Base-by-base conservation (phyloP, 2,329 filamentous ascomycete species). In the Incumbomyces lentus region DNA sequence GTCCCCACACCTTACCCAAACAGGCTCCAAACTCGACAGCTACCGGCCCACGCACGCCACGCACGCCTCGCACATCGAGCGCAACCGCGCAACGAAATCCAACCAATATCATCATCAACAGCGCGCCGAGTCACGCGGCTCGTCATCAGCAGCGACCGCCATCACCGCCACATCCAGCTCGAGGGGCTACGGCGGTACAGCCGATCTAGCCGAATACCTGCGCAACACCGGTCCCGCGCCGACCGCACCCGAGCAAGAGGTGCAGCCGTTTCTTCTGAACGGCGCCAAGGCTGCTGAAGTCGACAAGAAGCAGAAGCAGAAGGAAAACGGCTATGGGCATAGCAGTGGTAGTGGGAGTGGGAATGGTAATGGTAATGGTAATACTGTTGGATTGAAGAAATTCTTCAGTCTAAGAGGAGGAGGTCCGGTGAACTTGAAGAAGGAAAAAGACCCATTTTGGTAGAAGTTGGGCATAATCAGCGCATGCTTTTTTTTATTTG, bases 181-280 rank as follows among this genome's bases (percentile, higher is more conserved):
- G 34, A 45, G 13, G n/a, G 19, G 8, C 10, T n/a, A 11, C 35
- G 31, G 33, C 7, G 42, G 18, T 19, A 87, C 82, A 2, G 74
- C 75, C 14, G 84, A 87, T 42, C 64, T 90, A 37, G 84, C 85
- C 1, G 78, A 79, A 43, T 90, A 90, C 61, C 66, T 92, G 29
- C 76, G 74, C 44, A 78, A 79, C 56, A 84, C 82, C 12, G 80
- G 73, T 30, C 83, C 84, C 2, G 79, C 81, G 7, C 54, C 50
- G 17, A 48, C 47, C 3, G 43, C 34, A 14, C 22, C 22, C 5
- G 49, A 54, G 12, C 40, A 40, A 19, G 41, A 47, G 17, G 40
- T 46, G 6, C 54, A 56, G 33, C 47, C 39, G 22, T 47, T 54
- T 16, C 40, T 45, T 4, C 13, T 46, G 11, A 33, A 12, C 17